Evolutionary conservation across 1,284 basidiomycete genomes (phyloP), one percentile per base, ranked within the genome.

Genomic region (Lentinus polychrous): DNA sequence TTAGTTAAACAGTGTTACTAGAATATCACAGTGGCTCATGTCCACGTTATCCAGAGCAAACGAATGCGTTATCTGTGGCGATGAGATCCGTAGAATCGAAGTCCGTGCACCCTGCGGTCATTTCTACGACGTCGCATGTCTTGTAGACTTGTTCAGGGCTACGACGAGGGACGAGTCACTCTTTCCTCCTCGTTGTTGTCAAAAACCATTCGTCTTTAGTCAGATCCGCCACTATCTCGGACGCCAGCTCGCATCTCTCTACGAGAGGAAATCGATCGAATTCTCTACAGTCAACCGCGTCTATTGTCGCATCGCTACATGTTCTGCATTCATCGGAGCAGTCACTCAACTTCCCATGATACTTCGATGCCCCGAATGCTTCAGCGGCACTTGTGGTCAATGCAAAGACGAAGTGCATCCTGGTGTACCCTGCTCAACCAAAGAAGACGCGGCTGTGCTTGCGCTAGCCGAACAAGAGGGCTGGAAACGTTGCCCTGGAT

Each of bases 241-340:
- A 12, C 11, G 18, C 12, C 38, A 58, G 0, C 56, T 68, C 10
- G 48, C 51, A 8, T 43, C 46, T 4, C 49, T 51, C 0, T 68
- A 70, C 49, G 52, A 61, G 14, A 52, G 46, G 46, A 71, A 69
- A 50, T 53, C 63, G 0, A 10, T 52, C 15, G 73, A 76, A 52
- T 70, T 68, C 53, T 49, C 52, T 32, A 70, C 70, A 3, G 52
- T 57, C 3, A 54, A 67, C 43, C 61, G 72, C n/a, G 56, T 75
- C 0, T 75, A 75, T 50, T 75, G 73, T 54, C 57, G 63, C 17
- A 58, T 55, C 10, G 40, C 65, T 56, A 23, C 67, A 53, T 83
- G 80, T 55, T 78, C 76, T 2, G 51, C 62, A 0, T 83, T 81
- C 61, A 63, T 83, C 17, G 78, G 78, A 0, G 68, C 74, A 2